Evolutionary conservation across 192 early-diverging fungal genomes (phyloP).

Genomic region (Linnemannia elongata): DNA sequence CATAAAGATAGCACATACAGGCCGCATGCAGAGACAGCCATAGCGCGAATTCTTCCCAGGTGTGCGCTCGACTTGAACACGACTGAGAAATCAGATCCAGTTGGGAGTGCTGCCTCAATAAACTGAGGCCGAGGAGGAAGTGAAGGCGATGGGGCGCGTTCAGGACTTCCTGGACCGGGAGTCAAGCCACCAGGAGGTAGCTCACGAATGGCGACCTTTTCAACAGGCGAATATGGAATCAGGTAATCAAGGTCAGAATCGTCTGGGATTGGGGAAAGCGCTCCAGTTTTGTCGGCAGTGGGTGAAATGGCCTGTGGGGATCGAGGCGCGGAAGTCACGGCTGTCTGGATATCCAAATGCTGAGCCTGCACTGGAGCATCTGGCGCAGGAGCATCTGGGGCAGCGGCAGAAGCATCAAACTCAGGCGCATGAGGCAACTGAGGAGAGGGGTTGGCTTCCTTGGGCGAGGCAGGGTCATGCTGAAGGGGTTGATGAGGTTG

Average conservation of each 20-base stretch:
- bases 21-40: conserved; percentile 42
- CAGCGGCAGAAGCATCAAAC: not conserved
- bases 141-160: conserved; percentile 28
- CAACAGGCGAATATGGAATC: conserved; percentile 10
- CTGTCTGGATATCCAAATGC: not conserved
- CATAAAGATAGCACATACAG: conserved; percentile 15
- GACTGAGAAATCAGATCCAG: conserved; percentile 29
- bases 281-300: not conserved
- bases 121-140: conserved; percentile 35
- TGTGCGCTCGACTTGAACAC: conserved; percentile 31
- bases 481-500: not conserved
- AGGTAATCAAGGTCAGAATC: conserved; percentile 16
- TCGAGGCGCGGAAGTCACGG: not conserved
- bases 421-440: not conserved
- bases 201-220: not conserved
- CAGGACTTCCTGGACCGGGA: not conserved
- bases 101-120: conserved; percentile 8
- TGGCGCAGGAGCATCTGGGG: too few relatives aligned
- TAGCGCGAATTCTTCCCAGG: conserved; percentile 32
- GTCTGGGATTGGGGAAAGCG: not conserved
- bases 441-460: not conserved
- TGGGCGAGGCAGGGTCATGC: conserved; percentile 1
- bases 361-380: not conserved
- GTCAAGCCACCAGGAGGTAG: not conserved
- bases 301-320: not conserved